Evolutionary conservation across 2,329 filamentous ascomycete species (phyloP), one percentile per base, ranked within the genome.

Genomic region (Chaetomium strumarium): DNA sequence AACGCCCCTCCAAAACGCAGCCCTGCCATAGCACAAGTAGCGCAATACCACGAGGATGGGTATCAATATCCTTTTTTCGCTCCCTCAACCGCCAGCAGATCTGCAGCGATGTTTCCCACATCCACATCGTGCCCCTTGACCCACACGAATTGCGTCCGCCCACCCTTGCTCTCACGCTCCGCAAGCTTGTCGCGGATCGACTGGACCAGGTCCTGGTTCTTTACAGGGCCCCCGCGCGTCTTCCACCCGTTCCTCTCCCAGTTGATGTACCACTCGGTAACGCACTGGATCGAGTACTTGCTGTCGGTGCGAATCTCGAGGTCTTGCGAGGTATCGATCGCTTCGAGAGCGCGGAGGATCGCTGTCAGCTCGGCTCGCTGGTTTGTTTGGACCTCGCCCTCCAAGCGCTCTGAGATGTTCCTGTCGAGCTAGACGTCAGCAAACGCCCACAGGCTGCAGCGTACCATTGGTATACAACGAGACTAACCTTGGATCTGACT

Each of bases 361-460:
- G 90, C 93, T 20, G 88, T 91, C 53, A 99, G 75, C 72, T 99
- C 93, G n/a, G 92, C 93, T 3, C 93, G 87, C 68, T 97, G 90
- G 67, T 99, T 99, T 1, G 93, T 97, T 70, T 97, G 93, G 10
- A 77, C 75, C 14, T 78, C 74, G 46, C 90, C 90, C 47, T 76
- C 70, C 2, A 96, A 79, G 4, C 84, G 82, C 69, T 95, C 90
- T 12, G 88, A 88, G 20, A 95, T 67, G 64, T 84, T 85, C 58
- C 76, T 78, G 49, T 20, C 20, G 13, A 5, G 44, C 24, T 12
- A 17, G n/a, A 16, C 16, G 55, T 65, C 54, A 66, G 56, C 44
- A 53, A 16, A 38, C 3, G 20, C 20, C n/a, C 17, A 16, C 16
- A 17, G 24, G 16, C 16, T 19, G 31, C 14, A 51, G 34, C 29